phyloP scores from a whole-genome alignment of 2,329 filamentous ascomycete genomes.

The Penicillium sp. region DNA sequence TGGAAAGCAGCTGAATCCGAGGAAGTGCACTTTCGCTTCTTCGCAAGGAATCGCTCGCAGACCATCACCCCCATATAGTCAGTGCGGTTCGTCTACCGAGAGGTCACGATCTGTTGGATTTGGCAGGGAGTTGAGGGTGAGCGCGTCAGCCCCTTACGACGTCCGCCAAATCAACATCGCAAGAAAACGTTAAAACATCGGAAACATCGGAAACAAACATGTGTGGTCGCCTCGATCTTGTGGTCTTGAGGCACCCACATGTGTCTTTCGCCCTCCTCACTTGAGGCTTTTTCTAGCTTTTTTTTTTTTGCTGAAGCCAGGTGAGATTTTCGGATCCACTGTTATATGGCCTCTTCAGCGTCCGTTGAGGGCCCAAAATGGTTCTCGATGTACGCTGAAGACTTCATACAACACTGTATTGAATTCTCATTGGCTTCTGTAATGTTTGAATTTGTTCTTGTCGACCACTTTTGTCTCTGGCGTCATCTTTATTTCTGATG shows the following conservation, averaged over 20 bases:
- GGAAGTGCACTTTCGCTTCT: no score
- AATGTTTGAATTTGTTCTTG: neutral
- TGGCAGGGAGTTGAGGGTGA: neutral
- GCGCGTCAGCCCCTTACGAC: neutral
- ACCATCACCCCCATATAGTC: neutral
- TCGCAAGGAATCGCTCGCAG: no score
- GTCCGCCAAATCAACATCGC: neutral
- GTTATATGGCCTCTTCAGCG: slow-evolving; percentile 11
- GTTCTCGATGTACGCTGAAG: slow-evolving; percentile 12
- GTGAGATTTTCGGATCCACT: neutral
- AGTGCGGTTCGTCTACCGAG: neutral
- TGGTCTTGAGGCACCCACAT: no score
- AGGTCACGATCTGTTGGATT: neutral
- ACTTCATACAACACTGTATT: slow-evolving; percentile 3
- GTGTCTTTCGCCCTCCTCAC: no score
- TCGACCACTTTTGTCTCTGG: no score
- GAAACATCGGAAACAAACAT: no score
- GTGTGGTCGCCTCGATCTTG: no score
- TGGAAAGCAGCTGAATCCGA: no score
- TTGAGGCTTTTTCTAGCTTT: neutral
- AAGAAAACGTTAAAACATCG: no score
- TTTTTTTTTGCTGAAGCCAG: neutral
- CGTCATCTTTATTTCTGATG: no score
- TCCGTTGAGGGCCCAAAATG: slow-evolving; percentile 8
- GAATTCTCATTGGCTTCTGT: neutral